Conservation (phyloP, 2,329 filamentous ascomycete genomes). For the Chrysoporthe austroafricana region DNA sequence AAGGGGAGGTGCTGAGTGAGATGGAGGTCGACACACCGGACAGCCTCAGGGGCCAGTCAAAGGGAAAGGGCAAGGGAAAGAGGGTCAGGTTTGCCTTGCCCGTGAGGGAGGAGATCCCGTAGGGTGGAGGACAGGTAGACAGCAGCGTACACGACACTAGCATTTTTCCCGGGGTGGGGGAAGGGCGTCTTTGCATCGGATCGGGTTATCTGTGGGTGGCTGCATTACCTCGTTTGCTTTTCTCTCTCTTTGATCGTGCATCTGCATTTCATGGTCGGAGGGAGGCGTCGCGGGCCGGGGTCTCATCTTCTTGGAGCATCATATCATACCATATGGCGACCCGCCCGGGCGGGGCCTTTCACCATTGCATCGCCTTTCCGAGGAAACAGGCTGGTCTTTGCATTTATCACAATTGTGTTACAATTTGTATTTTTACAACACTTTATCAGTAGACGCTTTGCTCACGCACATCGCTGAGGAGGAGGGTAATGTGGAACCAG, state of each 20-base stretch:
- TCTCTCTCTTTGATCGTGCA: background rate
- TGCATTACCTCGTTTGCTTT: background rate
- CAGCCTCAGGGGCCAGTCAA: constrained; percentile 39
- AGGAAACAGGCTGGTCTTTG: constrained; percentile 10
- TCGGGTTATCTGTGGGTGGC: background rate
- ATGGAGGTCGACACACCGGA: constrained; percentile 38
- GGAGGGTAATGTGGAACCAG: background rate
- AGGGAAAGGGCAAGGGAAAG: constrained; percentile 61
- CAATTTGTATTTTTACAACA: background rate
- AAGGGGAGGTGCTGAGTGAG: constrained; percentile 55
- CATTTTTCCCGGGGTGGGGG: background rate
- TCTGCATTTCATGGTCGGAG: background rate
- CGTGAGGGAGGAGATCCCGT: constrained; percentile 39
- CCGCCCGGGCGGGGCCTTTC: no score
- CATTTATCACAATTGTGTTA: background rate
- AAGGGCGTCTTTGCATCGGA: constrained; percentile 1
- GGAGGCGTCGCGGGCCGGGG: background rate
- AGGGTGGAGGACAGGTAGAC: background rate
- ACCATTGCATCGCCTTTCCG: background rate
- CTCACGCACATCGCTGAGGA: constrained; percentile 22
- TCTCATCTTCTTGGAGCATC: background rate
- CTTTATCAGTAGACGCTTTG: constrained; percentile 22
- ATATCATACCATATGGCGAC: background rate
- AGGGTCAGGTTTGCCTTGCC: constrained; percentile 60
- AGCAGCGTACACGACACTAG: background rate